Percentiles rank a stretch among this genome's conserved stretches.
Conservation (phyloP, 2,329 filamentous ascomycete genomes). For the Microdochium trichocladiopsis region DNA sequence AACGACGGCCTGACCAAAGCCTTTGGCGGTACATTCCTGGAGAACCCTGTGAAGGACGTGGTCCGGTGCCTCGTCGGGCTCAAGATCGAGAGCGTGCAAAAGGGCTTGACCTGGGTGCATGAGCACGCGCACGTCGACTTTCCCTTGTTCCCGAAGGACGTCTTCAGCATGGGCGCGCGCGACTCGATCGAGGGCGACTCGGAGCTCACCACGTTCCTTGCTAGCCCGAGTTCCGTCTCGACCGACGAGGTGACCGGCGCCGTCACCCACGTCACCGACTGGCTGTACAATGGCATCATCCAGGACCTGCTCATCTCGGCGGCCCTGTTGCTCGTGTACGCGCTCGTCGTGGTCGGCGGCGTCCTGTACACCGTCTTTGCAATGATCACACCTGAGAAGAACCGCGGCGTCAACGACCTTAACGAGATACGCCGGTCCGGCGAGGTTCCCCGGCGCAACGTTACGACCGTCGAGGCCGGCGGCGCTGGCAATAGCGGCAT, state of each 20-base stretch:
- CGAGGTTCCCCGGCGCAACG: too few species aligned
- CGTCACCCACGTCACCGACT: constrained; percentile 60
- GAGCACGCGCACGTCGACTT: constrained; percentile 80
- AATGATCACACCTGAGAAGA: neutral
- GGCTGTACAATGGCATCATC: constrained; percentile 60
- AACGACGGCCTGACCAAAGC: constrained; percentile 64
- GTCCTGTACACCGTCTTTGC: constrained; percentile 52
- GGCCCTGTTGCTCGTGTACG: constrained; percentile 67
- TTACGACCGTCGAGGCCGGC: neutral
- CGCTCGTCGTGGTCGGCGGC: constrained; percentile 70
- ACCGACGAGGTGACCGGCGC: constrained; percentile 77
- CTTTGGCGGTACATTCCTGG: constrained; percentile 76
- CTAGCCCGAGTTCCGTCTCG: constrained; percentile 65
- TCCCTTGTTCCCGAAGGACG: constrained; percentile 69
- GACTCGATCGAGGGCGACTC: constrained; percentile 50
- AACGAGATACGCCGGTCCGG: too few species aligned
- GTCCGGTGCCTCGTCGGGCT: constrained; percentile 81
- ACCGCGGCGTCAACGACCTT: neutral
- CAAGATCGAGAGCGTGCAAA: constrained; percentile 79
- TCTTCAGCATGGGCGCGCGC: constrained; percentile 74
- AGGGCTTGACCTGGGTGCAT: constrained; percentile 88
- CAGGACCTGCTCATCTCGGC: constrained; percentile 76
- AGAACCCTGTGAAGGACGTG: constrained; percentile 71
- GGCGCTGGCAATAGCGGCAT: neutral
- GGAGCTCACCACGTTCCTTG: constrained; percentile 63